Evolutionary conservation across 257 asterid species (phyloP), one percentile per base, ranked within the genome.

Genomic region (Ilex asprella): DNA sequence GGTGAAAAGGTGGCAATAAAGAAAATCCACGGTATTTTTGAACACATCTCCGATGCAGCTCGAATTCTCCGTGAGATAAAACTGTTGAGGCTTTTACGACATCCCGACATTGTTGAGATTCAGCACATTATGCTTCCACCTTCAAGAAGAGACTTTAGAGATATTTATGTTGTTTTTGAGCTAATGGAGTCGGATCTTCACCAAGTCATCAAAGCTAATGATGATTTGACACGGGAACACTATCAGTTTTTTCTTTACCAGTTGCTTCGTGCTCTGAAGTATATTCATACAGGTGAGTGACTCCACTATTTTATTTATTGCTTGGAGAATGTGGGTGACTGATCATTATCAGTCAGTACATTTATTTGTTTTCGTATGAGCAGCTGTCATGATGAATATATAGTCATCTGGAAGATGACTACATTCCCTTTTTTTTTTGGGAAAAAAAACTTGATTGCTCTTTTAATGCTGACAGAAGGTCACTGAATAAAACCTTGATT

Each of bases 131-230:
- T 91, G 93, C 89, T 91, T 67, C 98, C 96, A 58, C 91, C 98
- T 69, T 88, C 96, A 5, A 75, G 94, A 72, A 81, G 98, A 68
- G 98, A 88, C 10, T 88, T 88, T 61, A 86, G 81, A 76, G 95
- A 86, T 73, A 91, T 91, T 63, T 88, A 84, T 76, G 96, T 87
- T 68, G 98, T 91, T 74, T 90, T 90, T 73, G 97, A 87, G 85
- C 86, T 91, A 52, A 87, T 91, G 96, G 97, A 91, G 64, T 79
- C 97, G 12, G 98, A 91, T 78, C 84, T 91, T 43, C 98, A 91
- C 75, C 98, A 91, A 81, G 98, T 91, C 51, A 91, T 88, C 69
- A 91, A 91, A 81, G 96, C 97, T 67, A 91, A 91, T 66, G 95
- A 88, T 79, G 98, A 91, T 75, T 82, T 88, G 89, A 91, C 98